Evolutionary conservation across 2,329 filamentous ascomycete species (phyloP).

Genomic region (Westerdykella aurantiaca): DNA sequence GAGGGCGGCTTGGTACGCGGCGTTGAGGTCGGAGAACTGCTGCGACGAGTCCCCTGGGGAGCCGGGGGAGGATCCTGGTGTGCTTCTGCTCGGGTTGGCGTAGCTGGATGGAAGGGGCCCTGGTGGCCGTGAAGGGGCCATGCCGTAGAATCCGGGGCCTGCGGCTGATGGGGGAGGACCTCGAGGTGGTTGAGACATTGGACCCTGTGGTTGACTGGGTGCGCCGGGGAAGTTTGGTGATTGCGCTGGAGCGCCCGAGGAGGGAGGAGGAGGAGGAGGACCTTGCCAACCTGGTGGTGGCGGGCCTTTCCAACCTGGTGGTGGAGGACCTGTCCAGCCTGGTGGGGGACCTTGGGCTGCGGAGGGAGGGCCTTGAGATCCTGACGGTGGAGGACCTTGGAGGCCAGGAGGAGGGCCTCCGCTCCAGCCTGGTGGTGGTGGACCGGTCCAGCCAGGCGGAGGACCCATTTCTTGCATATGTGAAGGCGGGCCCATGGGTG

Average conservation of each 20-base stretch:
- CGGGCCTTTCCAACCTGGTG: not conserved
- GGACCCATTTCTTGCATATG: conserved; percentile 21
- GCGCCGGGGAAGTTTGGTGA: not conserved
- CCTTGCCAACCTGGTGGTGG: not conserved
- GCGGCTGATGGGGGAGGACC: conserved; percentile 16
- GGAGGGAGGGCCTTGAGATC: conserved; percentile 2
- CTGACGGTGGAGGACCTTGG: no score
- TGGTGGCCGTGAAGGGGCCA: conserved; percentile 41
- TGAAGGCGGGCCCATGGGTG: conserved; percentile 21
- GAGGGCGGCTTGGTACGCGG: conserved; percentile 62
- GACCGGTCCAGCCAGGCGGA: conserved; percentile 19
- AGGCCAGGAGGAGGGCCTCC: conserved; percentile 1
- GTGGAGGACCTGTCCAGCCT: conserved; percentile 2
- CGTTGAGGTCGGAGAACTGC: conserved; percentile 50
- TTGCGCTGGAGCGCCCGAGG: conserved; percentile 4
- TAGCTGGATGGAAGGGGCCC: conserved; percentile 43
- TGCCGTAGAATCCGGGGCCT: conserved; percentile 49
- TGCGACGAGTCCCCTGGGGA: conserved; percentile 13
- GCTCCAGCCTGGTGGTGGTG: conserved; percentile 1
- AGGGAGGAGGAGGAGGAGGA: conserved; percentile 5
- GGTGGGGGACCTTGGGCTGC: conserved; percentile 3
- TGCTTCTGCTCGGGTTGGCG: conserved; percentile 20
- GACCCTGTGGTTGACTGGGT: not conserved
- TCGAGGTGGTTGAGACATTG: conserved; percentile 1
- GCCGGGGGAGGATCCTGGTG: conserved; percentile 12